Conservation (phyloP, 805 yeast species). For the Cyberlindnera euphorbiae region DNA sequence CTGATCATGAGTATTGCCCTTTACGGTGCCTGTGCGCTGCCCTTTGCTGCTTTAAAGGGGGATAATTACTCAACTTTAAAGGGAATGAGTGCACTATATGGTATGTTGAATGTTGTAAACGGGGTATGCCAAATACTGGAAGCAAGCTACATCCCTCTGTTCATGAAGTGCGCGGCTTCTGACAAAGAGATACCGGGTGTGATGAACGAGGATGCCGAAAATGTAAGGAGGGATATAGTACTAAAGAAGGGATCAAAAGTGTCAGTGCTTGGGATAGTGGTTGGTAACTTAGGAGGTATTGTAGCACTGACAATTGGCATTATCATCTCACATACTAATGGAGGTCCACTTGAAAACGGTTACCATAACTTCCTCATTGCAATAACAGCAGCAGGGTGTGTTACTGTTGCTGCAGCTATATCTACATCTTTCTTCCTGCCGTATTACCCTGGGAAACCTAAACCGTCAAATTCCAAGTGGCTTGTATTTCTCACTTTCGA, state of each 20-base stretch:
- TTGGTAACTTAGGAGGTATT: constrained; percentile 35
- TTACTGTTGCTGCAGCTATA: constrained; percentile 28
- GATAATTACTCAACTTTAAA: constrained; percentile 21
- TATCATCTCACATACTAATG: constrained; percentile 31
- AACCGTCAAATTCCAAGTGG: constrained; percentile 27
- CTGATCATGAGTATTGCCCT: constrained; percentile 29
- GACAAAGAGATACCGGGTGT: background rate
- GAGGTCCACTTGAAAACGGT: constrained; percentile 25
- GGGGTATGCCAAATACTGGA: constrained; percentile 34
- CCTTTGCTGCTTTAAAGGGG: constrained; percentile 31
- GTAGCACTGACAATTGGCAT: constrained; percentile 35
- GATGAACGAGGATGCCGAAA: constrained; percentile 17
- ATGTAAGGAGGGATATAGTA: constrained; percentile 23
- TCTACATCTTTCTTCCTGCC: constrained; percentile 26
- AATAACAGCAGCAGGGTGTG: constrained; percentile 34
- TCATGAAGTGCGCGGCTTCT: constrained; percentile 31
- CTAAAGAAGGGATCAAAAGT: constrained; percentile 32
- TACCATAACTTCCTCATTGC: constrained; percentile 34
- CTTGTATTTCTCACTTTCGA: constrained; percentile 26
- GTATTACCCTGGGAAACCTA: constrained; percentile 27
- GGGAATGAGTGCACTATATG: constrained; percentile 29
- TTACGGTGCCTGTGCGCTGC: constrained; percentile 33
- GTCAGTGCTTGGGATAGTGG: constrained; percentile 34
- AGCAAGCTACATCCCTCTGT: constrained; percentile 36
- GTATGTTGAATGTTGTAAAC: constrained; percentile 27